These are phyloP conservation scores for Hypoxylon sp. DNA, from an alignment of 2,329 filamentous ascomycete genomes.

Conservation along the genomic window DNA sequence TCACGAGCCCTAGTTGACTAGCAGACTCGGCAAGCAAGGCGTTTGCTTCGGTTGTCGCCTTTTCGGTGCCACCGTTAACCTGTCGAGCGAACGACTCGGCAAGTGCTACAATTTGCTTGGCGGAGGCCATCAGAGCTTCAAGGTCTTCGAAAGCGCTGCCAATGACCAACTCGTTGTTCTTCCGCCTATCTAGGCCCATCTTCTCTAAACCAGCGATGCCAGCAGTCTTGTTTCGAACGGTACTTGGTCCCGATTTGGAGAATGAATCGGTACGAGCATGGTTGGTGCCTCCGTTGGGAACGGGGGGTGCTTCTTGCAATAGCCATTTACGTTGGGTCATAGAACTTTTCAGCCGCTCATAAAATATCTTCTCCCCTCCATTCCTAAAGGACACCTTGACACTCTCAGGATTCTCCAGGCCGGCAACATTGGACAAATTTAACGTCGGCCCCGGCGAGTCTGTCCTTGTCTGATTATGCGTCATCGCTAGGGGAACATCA, in stretches of 20 bases:
- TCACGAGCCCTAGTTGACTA: conserved; percentile 86
- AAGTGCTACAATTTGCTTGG: conserved; percentile 93
- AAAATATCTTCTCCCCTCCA: conserved; percentile 90
- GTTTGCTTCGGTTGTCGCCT: conserved; percentile 75
- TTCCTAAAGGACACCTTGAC: conserved; percentile 93
- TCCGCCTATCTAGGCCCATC: conserved; percentile 83
- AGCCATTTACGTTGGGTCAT: conserved; percentile 97
- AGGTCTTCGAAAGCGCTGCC: conserved; percentile 95
- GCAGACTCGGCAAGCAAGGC: conserved; percentile 83
- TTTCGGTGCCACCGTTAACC: conserved; percentile 65
- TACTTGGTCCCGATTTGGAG: conserved; percentile 42
- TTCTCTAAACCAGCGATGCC: conserved; percentile 95
- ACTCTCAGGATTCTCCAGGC: conserved; percentile 72
- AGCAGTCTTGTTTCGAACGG: conserved; percentile 69
- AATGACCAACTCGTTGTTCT: conserved; percentile 93
- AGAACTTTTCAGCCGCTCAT: conserved; percentile 86
- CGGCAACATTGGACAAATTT: conserved; percentile 53
- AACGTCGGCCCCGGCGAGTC: conserved; percentile 85
- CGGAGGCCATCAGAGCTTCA: conserved; percentile 95
- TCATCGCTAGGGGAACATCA: conserved; percentile 55
- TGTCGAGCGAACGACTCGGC: conserved; percentile 88
- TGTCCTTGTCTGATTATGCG: conserved; percentile 62
- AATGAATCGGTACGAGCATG: conserved; percentile 53
- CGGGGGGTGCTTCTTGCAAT: conserved; percentile 86
- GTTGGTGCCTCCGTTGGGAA: conserved; percentile 67